A percentile compares a stretch with the other conserved stretches of the same genome.
Conservation (phyloP, 257 asterid species). For the Solanum megistacrolobum region DNA sequence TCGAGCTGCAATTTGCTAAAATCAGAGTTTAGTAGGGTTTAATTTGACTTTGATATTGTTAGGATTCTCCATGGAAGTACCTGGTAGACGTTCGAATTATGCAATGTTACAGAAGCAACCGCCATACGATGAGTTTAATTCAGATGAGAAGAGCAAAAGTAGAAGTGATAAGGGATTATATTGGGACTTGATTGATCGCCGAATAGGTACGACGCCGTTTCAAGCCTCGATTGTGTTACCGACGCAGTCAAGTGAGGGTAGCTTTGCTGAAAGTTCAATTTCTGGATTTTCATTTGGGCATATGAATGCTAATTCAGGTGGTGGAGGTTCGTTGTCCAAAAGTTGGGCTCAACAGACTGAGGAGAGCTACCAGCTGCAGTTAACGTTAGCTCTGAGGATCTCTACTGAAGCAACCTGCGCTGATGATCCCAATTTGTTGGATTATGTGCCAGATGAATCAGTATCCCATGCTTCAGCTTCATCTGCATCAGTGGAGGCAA, state of each 20-base stretch:
- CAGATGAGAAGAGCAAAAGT: neutral
- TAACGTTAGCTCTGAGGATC: conserved; percentile 77
- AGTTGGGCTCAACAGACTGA: conserved; percentile 99
- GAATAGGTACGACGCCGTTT: neutral
- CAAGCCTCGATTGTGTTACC: neutral
- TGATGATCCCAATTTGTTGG: conserved; percentile 75
- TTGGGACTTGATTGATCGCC: neutral
- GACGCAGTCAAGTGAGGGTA: neutral
- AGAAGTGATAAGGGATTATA: neutral
- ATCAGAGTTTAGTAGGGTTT: neutral
- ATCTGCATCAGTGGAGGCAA: conserved; percentile 38
- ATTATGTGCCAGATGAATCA: conserved; percentile 56
- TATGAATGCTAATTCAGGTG: conserved; percentile 6
- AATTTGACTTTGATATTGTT: neutral
- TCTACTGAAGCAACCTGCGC: conserved; percentile 75
- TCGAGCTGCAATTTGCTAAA: neutral
- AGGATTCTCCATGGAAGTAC: conserved; percentile 53
- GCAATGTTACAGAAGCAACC: conserved; percentile 9
- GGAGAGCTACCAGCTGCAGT: conserved; percentile 89
- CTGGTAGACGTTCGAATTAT: conserved; percentile 68
- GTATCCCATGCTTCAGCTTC: conserved; percentile 26
- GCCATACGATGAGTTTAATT: neutral
- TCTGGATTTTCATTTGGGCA: conserved; percentile 40
- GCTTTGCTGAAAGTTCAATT: conserved; percentile 42
- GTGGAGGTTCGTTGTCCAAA: conserved; percentile 44